Base-by-base conservation (phyloP, 345 rosid genomes). In the Linum lewisii region DNA sequence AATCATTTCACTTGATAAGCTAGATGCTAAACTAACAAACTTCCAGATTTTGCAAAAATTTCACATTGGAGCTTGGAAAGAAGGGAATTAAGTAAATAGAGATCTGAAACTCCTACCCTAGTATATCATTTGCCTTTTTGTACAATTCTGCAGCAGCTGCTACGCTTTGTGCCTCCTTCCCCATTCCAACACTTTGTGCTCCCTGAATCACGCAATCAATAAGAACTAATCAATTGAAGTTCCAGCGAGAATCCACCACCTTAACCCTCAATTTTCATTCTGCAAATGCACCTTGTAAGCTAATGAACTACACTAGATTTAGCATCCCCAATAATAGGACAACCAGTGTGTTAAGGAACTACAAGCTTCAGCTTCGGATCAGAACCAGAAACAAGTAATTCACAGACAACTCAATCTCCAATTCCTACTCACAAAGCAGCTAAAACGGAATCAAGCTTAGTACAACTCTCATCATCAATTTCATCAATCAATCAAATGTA, bases 101-200 rank as follows among this genome's bases (percentile, higher is more conserved):
- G 47, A 42, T 42, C 47, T 42, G 13, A 52, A 6, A 24, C 24
- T 52, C 11, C 65, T 26, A 57, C 60, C 60, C 60, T 34, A 57
- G 34, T 15, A 57, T 79, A 69, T 90, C 82, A 52, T 85, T 85
- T 36, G 99, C 99, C 73, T 79, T 94, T 57, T 72, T 75, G 71
- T 81, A 94, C 68, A 94, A 73, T 21, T 80, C 88, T 37, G 79
- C 86, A 38, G 97, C 99, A 59, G 87, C 78, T 8, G 82, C 81
- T 59, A 87, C 82, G 57, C 69, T 73, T 65, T 85, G 96, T 45
- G 95, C 86, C 32, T 90, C 99, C 75, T 85, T 81, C 19, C 99
- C 99, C 99, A 94, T 94, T 44, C 99, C 99, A 53, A 87, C 73
- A 5, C 92, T 84, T 81, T 94, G 96, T 64, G 97, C 97, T 63